Percentiles rank a stretch among this genome's conserved stretches.
Evolutionary conservation across 768 basidiomycete genomes (phyloP).

Genomic region (Collybia sp.): DNA sequence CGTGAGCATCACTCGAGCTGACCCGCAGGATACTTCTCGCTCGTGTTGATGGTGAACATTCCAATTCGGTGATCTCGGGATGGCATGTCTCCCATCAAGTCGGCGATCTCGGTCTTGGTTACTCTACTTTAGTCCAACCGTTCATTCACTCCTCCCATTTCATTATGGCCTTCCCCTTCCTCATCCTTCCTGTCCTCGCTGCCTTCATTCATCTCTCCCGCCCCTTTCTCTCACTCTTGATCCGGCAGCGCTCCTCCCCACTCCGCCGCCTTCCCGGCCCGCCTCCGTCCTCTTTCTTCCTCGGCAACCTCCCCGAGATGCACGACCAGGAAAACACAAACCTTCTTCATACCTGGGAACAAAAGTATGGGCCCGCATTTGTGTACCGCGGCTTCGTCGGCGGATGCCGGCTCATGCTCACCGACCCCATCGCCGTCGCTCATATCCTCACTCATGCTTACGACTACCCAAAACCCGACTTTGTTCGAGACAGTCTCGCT

Average conservation of each 20-base stretch:
- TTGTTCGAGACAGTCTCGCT: conserved; percentile 45
- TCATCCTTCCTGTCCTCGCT: conserved; percentile 20
- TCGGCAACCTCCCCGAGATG: conserved; percentile 49
- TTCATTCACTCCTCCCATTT: neutral
- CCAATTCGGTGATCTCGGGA: too few species aligned
- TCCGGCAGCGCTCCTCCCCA: conserved; percentile 42
- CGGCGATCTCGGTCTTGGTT: conserved; percentile 1
- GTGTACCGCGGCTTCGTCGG: conserved; percentile 50
- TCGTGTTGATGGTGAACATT: too few species aligned
- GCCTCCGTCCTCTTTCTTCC: conserved; percentile 39
- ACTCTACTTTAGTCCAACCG: neutral
- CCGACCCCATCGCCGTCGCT: conserved; percentile 51
- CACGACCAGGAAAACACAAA: conserved; percentile 56
- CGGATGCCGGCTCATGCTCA: conserved; percentile 51
- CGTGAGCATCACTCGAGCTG: too few species aligned
- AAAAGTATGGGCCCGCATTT: conserved; percentile 41
- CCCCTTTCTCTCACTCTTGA: conserved; percentile 34
- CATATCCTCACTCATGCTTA: conserved; percentile 55
- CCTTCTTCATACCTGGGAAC: conserved; percentile 42
- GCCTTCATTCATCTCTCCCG: conserved; percentile 15
- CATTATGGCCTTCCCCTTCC: conserved; percentile 7
- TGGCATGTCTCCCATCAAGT: neutral
- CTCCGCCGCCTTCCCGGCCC: conserved; percentile 44
- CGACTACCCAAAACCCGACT: conserved; percentile 59
- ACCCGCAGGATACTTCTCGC: too few species aligned